Conservation (phyloP, 2,329 filamentous ascomycete genomes). For the Ampelomyces quisqualis region DNA sequence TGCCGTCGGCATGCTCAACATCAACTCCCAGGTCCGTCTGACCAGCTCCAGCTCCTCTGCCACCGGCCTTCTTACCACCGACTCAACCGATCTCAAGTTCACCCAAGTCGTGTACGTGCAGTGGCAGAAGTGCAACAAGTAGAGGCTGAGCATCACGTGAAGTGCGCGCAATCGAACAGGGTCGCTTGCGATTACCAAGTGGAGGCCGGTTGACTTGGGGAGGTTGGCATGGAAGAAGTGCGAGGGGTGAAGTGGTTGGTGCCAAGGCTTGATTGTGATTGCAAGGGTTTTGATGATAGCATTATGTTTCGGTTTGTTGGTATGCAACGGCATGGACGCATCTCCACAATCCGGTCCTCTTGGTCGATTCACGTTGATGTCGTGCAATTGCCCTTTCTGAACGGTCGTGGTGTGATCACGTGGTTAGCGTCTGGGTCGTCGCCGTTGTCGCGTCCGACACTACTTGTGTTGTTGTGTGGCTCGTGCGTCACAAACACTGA, state of each 20-base stretch:
- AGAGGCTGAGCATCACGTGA: slow-evolving; percentile 13
- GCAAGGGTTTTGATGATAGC: slow-evolving; percentile 3
- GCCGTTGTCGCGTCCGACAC: slow-evolving; percentile 21
- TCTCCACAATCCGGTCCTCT: neutral
- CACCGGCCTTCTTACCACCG: slow-evolving; percentile 49
- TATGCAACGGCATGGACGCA: slow-evolving; percentile 7
- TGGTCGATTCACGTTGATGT: neutral
- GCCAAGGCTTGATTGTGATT: neutral
- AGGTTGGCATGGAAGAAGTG: slow-evolving; percentile 7
- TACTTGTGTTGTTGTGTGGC: slow-evolving; percentile 30
- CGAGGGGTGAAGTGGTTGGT: neutral
- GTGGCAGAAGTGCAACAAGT: slow-evolving; percentile 46
- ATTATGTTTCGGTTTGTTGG: slow-evolving; percentile 1
- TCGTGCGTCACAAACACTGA: slow-evolving; percentile 23
- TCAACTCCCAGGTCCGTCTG: slow-evolving; percentile 55
- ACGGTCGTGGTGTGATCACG: too few relatives aligned
- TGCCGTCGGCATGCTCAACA: slow-evolving; percentile 52
- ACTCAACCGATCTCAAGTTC: slow-evolving; percentile 54
- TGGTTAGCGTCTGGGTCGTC: slow-evolving; percentile 22
- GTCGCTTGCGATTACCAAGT: slow-evolving; percentile 5
- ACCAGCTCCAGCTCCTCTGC: slow-evolving; percentile 32
- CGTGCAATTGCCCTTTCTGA: too few relatives aligned
- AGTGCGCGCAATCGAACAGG: slow-evolving; percentile 10
- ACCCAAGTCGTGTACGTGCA: slow-evolving; percentile 47
- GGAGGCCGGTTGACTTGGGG: slow-evolving; percentile 5